These are phyloP conservation scores for Penicillium vulpinum DNA, from an alignment of 2,329 filamentous ascomycete species.

Conservation along the genomic window DNA sequence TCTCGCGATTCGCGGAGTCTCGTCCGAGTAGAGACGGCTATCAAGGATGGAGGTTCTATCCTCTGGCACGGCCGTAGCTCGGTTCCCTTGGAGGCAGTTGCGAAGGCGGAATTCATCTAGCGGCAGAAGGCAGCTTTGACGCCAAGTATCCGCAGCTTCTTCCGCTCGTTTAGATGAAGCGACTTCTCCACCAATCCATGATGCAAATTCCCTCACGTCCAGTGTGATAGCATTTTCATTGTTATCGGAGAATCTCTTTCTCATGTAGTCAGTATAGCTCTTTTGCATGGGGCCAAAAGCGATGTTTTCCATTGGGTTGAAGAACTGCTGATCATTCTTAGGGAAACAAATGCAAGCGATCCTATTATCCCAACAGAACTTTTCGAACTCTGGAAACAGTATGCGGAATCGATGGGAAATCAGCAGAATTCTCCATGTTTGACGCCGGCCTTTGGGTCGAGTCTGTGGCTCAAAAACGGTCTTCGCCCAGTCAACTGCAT, in stretches of 20 bases:
- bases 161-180: background rate
- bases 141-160: background rate
- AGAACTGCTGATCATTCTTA: background rate
- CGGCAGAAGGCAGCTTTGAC: background rate
- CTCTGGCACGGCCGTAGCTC: background rate
- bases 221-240: background rate
- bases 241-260: background rate
- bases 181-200: background rate
- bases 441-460: background rate
- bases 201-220: background rate
- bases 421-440: background rate
- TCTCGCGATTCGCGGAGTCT: background rate
- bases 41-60: background rate
- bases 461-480: background rate
- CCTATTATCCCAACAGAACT: background rate
- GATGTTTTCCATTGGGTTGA: background rate
- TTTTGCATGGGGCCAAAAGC: background rate
- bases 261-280: background rate
- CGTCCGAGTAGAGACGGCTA: background rate
- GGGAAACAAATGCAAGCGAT: background rate
- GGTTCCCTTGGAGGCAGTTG: background rate
- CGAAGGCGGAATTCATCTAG: background rate
- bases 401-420: background rate
- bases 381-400: background rate
- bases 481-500: conserved; percentile 1